Conservation (phyloP, 208 protist species). For the Leishmania guyanensis region DNA sequence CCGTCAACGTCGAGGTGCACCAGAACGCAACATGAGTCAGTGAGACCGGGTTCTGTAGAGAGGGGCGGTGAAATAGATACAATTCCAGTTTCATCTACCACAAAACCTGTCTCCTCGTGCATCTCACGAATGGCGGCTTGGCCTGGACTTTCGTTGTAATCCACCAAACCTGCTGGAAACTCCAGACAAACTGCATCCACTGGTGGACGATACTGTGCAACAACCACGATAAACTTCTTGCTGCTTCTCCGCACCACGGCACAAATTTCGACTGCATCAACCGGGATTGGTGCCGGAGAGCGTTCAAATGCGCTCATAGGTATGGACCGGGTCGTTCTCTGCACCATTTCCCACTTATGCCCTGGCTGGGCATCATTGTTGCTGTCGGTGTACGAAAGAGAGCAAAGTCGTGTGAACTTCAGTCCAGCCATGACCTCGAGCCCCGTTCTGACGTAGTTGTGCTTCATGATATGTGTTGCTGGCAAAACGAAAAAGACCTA, state of each 20-base stretch:
- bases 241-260: slow-evolving; percentile 42
- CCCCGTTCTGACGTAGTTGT: slow-evolving; percentile 33
- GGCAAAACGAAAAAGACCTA: not conserved
- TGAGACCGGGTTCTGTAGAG: slow-evolving; percentile 69
- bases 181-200: slow-evolving; percentile 69
- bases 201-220: slow-evolving; percentile 84
- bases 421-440: slow-evolving; percentile 34
- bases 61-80: slow-evolving; percentile 44
- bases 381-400: slow-evolving; percentile 29
- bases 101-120: slow-evolving; percentile 84
- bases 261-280: slow-evolving; percentile 78
- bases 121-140: slow-evolving; percentile 78
- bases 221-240: slow-evolving; percentile 62
- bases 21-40: slow-evolving; percentile 67
- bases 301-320: slow-evolving; percentile 32
- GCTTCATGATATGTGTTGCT: slow-evolving; percentile 30
- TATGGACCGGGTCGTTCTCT: slow-evolving; percentile 49
- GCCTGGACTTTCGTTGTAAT: slow-evolving; percentile 53
- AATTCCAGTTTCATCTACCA: slow-evolving; percentile 42
- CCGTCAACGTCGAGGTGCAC: slow-evolving; percentile 65
- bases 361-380: slow-evolving; percentile 9
- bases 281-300: slow-evolving; percentile 43
- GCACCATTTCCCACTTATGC: slow-evolving; percentile 70
- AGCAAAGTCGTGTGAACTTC: slow-evolving; percentile 39
- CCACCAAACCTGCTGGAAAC: slow-evolving; percentile 85